These are phyloP conservation scores for Diaporthe ampelina DNA, from an alignment of 2,329 filamentous ascomycete species.

Conservation along the genomic window DNA sequence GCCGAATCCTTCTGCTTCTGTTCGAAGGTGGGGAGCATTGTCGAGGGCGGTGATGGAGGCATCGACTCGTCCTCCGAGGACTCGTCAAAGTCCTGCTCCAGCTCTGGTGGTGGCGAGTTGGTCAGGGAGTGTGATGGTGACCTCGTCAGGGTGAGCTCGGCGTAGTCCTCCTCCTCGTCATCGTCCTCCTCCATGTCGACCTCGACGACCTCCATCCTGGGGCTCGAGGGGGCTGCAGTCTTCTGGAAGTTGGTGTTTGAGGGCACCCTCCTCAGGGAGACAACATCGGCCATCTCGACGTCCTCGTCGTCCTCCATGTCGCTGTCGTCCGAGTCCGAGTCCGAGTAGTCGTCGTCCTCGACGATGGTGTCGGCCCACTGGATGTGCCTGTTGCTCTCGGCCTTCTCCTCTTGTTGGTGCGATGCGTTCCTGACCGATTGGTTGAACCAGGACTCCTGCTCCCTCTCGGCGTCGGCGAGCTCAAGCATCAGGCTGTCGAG, in stretches of 20 bases:
- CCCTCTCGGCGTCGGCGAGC: conserved; percentile 92
- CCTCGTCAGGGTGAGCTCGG: conserved; percentile 76
- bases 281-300: conserved; percentile 66
- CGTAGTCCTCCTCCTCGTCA: conserved; percentile 73
- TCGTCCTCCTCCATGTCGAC: conserved; percentile 63
- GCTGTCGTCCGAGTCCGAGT: conserved; percentile 64
- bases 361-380: conserved; percentile 88
- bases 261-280: conserved; percentile 61
- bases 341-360: conserved; percentile 76
- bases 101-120: conserved; percentile 75
- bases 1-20: conserved; percentile 66
- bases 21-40: conserved; percentile 71
- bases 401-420: conserved; percentile 49
- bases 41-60: conserved; percentile 77
- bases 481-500: conserved; percentile 93
- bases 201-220: conserved; percentile 54
- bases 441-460: conserved; percentile 99
- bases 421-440: conserved; percentile 85
- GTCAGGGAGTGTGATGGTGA: conserved; percentile 69
- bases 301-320: conserved; percentile 69
- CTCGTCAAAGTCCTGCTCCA: conserved; percentile 75
- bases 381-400: conserved; percentile 79
- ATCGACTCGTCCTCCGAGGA: conserved; percentile 80
- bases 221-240: conserved; percentile 51
- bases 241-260: conserved; percentile 50